These are phyloP conservation scores for Takakia lepidozioides DNA, from an alignment of 225 moss, liverwort and hornwort genomes.

Conservation along the genomic window DNA sequence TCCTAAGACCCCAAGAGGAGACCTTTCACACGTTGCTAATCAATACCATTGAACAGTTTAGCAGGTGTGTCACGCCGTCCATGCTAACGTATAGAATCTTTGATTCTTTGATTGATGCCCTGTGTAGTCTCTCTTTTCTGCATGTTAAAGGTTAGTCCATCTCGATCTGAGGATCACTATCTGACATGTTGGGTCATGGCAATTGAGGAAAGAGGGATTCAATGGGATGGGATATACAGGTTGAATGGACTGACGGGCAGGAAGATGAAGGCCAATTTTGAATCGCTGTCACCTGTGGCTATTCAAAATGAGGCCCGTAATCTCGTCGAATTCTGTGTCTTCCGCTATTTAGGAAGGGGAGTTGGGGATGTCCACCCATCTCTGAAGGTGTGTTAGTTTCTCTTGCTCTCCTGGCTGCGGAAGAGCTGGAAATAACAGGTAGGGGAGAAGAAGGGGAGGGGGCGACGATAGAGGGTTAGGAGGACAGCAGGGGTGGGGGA, in stretches of 20 bases:
- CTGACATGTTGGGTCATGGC: not conserved
- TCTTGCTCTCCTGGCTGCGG: too few species aligned
- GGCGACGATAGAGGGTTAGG: too few species aligned
- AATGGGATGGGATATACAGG: too few species aligned
- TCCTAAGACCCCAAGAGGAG: constrained; percentile 38
- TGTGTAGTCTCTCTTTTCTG: not conserved
- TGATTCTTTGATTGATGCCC: not conserved
- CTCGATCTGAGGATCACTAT: not conserved
- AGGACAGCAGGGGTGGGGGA: not conserved
- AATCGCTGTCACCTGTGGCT: constrained; percentile 54
- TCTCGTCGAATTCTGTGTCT: constrained; percentile 78
- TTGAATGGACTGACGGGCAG: constrained; percentile 87
- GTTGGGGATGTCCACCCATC: constrained; percentile 70
- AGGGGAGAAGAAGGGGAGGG: too few species aligned
- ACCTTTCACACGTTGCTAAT: constrained; percentile 48
- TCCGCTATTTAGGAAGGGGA: constrained; percentile 71
- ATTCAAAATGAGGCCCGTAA: constrained; percentile 71
- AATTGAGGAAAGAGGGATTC: too few species aligned
- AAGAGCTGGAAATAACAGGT: too few species aligned
- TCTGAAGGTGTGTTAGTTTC: constrained; percentile 62
- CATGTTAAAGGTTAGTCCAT: not conserved
- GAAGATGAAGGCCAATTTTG: constrained; percentile 89
- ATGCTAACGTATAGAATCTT: not conserved
- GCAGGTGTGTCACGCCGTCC: constrained; percentile 28
- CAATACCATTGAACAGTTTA: constrained; percentile 54